These are phyloP conservation scores for Melocanna baccifera DNA, from an alignment of 176 grass and related monocot genomes.

Conservation along the genomic window DNA sequence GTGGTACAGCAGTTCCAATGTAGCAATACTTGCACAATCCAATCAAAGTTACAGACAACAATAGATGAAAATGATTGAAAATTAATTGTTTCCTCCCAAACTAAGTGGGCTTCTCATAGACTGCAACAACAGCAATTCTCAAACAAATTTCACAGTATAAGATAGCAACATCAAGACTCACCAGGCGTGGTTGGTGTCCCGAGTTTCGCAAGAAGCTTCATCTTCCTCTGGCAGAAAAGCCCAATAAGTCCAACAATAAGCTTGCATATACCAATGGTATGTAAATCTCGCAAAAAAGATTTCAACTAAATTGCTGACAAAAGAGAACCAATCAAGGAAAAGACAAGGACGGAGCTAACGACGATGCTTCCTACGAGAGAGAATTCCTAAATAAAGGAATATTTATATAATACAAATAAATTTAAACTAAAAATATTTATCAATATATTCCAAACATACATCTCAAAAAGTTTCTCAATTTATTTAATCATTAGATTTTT, in stretches of 20 bases:
- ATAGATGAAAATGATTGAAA: not conserved
- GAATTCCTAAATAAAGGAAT: not conserved
- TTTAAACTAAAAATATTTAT: not conserved
- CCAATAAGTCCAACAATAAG: too few species aligned
- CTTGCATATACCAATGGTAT: too few species aligned
- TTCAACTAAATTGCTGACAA: too few species aligned
- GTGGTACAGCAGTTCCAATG: too few species aligned
- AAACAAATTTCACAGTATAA: not conserved
- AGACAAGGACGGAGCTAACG: too few species aligned
- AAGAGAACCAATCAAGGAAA: too few species aligned
- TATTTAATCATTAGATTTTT: not conserved
- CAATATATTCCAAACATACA: not conserved
- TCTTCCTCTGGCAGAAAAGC: not conserved
- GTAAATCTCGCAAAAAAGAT: too few species aligned
- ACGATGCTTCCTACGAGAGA: too few species aligned
- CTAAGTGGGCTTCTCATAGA: not conserved
- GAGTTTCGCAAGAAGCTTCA: conserved; percentile 5
- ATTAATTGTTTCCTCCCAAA: not conserved
- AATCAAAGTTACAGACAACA: not conserved
- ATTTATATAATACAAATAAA: not conserved
- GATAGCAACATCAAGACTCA: not conserved
- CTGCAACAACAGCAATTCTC: too few species aligned
- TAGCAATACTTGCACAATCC: too few species aligned
- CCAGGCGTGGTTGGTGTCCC: not conserved
- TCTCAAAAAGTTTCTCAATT: not conserved